phyloP scores from a whole-genome alignment of 805 yeast genomes.

The Myxozyma melibiosi region DNA sequence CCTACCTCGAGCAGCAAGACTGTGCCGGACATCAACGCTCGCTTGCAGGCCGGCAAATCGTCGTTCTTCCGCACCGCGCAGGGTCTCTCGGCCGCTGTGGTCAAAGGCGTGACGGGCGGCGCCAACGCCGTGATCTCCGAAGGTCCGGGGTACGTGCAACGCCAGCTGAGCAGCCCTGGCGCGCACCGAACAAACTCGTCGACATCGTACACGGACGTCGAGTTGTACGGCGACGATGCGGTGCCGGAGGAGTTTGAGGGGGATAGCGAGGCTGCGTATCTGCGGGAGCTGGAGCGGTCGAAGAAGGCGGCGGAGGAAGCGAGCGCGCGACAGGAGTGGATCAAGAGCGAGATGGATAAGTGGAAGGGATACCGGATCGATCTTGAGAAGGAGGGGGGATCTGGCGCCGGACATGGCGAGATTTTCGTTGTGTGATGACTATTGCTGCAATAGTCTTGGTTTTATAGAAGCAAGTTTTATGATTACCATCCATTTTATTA shows the following conservation, averaged over 20 bases:
- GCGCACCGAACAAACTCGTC: slow-evolving; percentile 4
- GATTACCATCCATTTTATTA: too few species aligned
- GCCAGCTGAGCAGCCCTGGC: slow-evolving; percentile 6
- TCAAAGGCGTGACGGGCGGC: slow-evolving; percentile 31
- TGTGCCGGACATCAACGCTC: slow-evolving; percentile 16
- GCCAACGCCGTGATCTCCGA: slow-evolving; percentile 29
- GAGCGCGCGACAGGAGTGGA: slow-evolving; percentile 16
- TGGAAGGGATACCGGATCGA: slow-evolving; percentile 32
- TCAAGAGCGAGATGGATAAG: slow-evolving; percentile 25
- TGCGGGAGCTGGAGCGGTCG: slow-evolving; percentile 14
- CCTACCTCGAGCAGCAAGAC: too few species aligned
- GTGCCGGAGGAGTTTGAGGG: slow-evolving; percentile 16
- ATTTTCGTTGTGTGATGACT: slow-evolving; percentile 25
- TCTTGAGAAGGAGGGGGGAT: slow-evolving; percentile 18
- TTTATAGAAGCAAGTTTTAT: too few species aligned
- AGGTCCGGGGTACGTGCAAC: slow-evolving; percentile 7
- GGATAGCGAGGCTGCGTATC: slow-evolving; percentile 19
- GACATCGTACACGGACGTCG: slow-evolving; percentile 29
- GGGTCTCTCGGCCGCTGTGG: slow-evolving; percentile 32
- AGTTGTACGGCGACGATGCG: slow-evolving; percentile 23
- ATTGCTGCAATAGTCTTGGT: too few species aligned
- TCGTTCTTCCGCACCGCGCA: slow-evolving; percentile 30
- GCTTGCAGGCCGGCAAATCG: slow-evolving; percentile 22
- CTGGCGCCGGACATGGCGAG: slow-evolving; percentile 26
- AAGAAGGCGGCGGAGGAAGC: slow-evolving; percentile 13